Percentiles rank a stretch among this genome's conserved stretches.
phyloP scores from a whole-genome alignment of 2,329 filamentous ascomycete genomes.

The Thielaviopsis ethacetica region DNA sequence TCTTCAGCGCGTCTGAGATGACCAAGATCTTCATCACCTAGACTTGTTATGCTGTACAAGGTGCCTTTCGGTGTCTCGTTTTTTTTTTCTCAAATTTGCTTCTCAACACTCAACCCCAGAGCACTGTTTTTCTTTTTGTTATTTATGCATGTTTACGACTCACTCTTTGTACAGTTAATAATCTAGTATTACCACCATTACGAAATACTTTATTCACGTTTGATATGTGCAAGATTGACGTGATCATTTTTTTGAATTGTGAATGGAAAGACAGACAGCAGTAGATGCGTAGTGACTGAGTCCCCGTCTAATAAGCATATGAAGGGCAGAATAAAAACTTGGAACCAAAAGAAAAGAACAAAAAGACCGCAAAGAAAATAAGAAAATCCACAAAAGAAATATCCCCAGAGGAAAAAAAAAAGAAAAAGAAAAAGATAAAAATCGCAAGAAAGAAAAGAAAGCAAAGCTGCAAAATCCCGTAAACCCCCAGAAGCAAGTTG shows the following conservation, averaged over 20 bases:
- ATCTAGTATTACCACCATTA: too few relatives aligned
- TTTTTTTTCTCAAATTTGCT: neutral
- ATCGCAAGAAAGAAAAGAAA: too few relatives aligned
- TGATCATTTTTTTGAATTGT: too few relatives aligned
- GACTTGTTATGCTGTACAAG: neutral
- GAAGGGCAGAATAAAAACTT: neutral
- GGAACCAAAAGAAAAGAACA: neutral
- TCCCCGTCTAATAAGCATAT: neutral
- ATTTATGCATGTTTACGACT: slow-evolving; percentile 1
- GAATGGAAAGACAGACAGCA: too few relatives aligned
- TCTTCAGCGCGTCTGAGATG: slow-evolving; percentile 44
- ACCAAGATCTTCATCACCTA: slow-evolving; percentile 88
- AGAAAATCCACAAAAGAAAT: neutral
- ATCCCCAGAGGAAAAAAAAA: too few relatives aligned
- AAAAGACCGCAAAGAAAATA: neutral
- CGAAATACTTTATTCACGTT: too few relatives aligned
- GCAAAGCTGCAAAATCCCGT: too few relatives aligned
- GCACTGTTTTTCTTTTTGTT: slow-evolving; percentile 2
- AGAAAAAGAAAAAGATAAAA: too few relatives aligned
- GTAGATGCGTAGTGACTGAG: too few relatives aligned
- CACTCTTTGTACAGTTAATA: too few relatives aligned
- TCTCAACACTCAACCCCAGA: neutral
- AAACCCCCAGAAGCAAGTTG: too few relatives aligned
- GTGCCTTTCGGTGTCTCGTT: neutral
- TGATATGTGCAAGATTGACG: too few relatives aligned